A percentile compares a stretch with the other conserved stretches of the same genome.
Evolutionary conservation across 2,329 filamentous ascomycete species (phyloP).

Genomic region (Xylaria sp.): DNA sequence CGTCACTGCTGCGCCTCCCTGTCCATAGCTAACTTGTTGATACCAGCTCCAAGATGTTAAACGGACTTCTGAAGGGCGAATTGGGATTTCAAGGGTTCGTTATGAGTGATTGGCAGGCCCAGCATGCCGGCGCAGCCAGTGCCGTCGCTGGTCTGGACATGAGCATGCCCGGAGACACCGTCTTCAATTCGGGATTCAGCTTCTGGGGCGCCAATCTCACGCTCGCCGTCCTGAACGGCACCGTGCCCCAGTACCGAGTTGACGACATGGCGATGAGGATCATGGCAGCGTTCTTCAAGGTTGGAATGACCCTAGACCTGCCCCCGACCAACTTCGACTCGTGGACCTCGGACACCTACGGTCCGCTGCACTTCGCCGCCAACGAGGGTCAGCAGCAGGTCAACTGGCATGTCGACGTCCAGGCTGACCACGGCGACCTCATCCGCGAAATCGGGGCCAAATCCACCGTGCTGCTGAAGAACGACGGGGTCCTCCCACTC

Average conservation of each 20-base stretch:
- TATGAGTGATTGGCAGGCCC: conserved; percentile 79
- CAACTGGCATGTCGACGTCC: conserved; percentile 86
- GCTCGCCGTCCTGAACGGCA: conserved; percentile 84
- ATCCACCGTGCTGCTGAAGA: conserved; percentile 89
- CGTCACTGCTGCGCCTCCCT: not conserved
- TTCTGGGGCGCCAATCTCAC: conserved; percentile 91
- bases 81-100: conserved; percentile 81
- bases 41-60: conserved; percentile 65
- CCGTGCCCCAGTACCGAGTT: conserved; percentile 80
- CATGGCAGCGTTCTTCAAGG: conserved; percentile 71
- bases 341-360: conserved; percentile 79
- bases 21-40: conserved; percentile 1
- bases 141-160: conserved; percentile 79
- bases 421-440: conserved; percentile 68
- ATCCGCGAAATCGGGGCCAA: conserved; percentile 79
- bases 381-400: conserved; percentile 66
- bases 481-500: conserved; percentile 75
- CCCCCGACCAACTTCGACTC: conserved; percentile 79
- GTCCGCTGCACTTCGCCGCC: conserved; percentile 66
- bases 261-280: conserved; percentile 93
- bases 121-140: conserved; percentile 68
- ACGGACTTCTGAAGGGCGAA: conserved; percentile 77
- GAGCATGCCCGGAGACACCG: conserved; percentile 84
- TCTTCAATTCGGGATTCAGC: conserved; percentile 71
- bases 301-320: conserved; percentile 55